Percentiles rank a stretch among this genome's conserved stretches.
phyloP scores from a whole-genome alignment of 1,284 basidiomycete genomes.

The Tetrapyrgos nigripes region DNA sequence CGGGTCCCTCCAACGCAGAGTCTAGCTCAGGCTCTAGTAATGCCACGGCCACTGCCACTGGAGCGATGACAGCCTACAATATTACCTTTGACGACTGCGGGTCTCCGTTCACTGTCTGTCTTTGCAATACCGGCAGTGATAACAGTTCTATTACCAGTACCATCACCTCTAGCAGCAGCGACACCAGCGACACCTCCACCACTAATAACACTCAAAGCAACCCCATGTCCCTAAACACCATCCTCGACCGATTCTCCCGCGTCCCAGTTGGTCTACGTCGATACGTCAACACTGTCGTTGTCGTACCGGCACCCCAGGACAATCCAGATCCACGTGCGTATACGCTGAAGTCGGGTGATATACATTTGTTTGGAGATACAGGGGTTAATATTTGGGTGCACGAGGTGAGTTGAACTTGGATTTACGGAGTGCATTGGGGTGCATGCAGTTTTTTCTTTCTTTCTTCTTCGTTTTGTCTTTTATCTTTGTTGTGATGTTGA shows the following conservation, averaged over 20 bases:
- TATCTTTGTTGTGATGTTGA: neutral
- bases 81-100: constrained; percentile 17
- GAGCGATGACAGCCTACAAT: neutral
- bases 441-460: too few species aligned
- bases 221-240: constrained; percentile 16
- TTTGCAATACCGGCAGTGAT: constrained; percentile 10
- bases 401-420: constrained; percentile 6
- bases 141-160: too few species aligned
- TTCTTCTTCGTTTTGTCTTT: too few species aligned
- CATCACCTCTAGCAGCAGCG: too few species aligned
- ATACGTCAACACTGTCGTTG: constrained; percentile 14
- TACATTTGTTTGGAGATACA: constrained; percentile 11
- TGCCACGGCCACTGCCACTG: too few species aligned
- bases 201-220: too few species aligned
- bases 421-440: neutral
- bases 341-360: constrained; percentile 9
- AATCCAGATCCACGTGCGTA: constrained; percentile 1
- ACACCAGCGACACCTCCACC: too few species aligned
- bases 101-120: constrained; percentile 12
- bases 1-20: too few species aligned
- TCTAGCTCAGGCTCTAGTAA: too few species aligned
- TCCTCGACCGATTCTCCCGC: constrained; percentile 16
- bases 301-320: neutral
- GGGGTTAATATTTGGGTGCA: constrained; percentile 10
- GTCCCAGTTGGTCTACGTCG: constrained; percentile 20